A percentile compares a stretch with the other conserved stretches of the same genome.
Evolutionary conservation across 208 protist genomes (phyloP).

Genomic region (Acanthamoeba sp.): DNA sequence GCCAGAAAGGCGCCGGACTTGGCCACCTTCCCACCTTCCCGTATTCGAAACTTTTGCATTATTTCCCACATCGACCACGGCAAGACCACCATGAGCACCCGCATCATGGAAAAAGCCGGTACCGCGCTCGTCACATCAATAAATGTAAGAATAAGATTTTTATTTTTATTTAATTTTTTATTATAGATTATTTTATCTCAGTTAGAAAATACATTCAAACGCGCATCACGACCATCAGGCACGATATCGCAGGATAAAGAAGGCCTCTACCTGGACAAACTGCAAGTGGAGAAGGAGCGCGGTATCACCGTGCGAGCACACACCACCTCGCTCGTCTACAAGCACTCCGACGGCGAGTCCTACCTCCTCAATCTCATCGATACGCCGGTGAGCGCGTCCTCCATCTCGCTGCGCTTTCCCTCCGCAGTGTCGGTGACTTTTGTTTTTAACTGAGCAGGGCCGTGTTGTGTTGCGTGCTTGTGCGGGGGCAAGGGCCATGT

Average conservation of each 20-base stretch:
- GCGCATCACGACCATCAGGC: not conserved
- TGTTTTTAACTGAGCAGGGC: no score
- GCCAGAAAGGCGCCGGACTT: not conserved
- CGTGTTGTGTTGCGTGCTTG: not conserved
- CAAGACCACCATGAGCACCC: conserved; percentile 71
- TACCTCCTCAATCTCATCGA: conserved; percentile 98
- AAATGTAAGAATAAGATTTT: not conserved
- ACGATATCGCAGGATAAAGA: conserved; percentile 60
- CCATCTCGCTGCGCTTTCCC: not conserved
- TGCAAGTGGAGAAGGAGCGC: conserved; percentile 94
- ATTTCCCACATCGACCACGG: conserved; percentile 76
- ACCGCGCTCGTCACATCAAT: not conserved
- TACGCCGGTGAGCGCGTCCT: conserved; percentile 84
- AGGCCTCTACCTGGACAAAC: conserved; percentile 70
- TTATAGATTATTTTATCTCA: conserved; percentile 35
- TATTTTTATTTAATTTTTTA: conserved; percentile 27
- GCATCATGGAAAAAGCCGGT: conserved; percentile 67
- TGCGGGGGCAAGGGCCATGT: conserved; percentile 93
- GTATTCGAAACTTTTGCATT: conserved; percentile 74
- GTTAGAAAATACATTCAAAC: not conserved
- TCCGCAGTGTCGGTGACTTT: not conserved
- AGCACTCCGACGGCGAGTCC: conserved; percentile 77
- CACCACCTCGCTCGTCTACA: conserved; percentile 93
- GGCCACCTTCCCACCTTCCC: not conserved
- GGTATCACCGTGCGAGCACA: conserved; percentile 97